Conservation (phyloP, 768 basidiomycete species). For the Trichaptum fuscoviolaceum region DNA sequence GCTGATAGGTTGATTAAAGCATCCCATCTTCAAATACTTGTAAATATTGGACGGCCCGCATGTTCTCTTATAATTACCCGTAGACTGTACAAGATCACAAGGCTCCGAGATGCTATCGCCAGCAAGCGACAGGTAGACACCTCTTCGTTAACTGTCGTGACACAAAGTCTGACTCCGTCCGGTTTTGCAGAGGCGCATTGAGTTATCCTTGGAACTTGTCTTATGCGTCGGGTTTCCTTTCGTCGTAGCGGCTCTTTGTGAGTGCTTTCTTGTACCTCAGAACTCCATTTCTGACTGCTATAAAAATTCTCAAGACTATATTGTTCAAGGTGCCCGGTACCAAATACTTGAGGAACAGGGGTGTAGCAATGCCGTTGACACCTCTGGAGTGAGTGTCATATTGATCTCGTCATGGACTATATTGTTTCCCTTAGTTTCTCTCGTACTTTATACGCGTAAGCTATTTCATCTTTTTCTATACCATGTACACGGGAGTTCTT, state of each 20-base stretch:
- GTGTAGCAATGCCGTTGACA: not conserved
- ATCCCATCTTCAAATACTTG: conserved; percentile 30
- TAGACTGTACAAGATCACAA: conserved; percentile 44
- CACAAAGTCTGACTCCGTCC: not conserved
- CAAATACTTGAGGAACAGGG: not conserved
- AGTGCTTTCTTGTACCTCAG: not conserved
- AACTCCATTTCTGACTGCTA: not conserved
- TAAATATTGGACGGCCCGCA: conserved; percentile 32
- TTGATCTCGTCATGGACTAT: no score
- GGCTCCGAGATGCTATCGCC: conserved; percentile 44
- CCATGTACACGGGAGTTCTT: no score
- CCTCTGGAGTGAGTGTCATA: no score
- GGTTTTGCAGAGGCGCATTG: not conserved
- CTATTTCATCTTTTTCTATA: no score
- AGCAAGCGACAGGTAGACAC: conserved; percentile 36
- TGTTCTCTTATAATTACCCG: conserved; percentile 43
- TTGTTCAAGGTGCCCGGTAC: not conserved
- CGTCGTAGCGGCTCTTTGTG: not conserved
- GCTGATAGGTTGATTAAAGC: conserved; percentile 23
- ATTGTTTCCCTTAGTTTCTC: no score
- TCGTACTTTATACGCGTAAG: no score
- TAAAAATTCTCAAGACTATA: not conserved
- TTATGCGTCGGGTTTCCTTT: conserved; percentile 1
- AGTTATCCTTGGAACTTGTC: not conserved
- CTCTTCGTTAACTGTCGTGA: not conserved